Evolutionary conservation across 2,329 filamentous ascomycete species (phyloP), one percentile per base, ranked within the genome.

Genomic region (Colletotrichum sp.): DNA sequence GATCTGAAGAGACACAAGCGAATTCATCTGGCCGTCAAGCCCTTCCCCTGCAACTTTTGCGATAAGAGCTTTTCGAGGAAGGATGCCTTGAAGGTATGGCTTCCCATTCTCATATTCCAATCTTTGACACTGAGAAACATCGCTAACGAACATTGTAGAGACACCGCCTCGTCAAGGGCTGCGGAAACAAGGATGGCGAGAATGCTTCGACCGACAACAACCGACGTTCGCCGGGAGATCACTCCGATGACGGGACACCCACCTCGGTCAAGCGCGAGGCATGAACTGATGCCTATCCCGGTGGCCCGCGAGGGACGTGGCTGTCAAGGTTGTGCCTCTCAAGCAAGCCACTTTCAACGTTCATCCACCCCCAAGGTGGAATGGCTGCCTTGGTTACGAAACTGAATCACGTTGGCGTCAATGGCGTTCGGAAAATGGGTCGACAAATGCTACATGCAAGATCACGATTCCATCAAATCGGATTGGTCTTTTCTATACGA

Each of bases 31-130:
- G 95, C 96, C 0, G 95, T 99, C 55, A 99, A 99, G 88, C 97
- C 97, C 0, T 99, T 96, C 84, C 96, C 96, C 0, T 99, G 97
- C 84, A 92, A 89, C 8, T 94, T 94, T 81, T 99, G 97, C 83
- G 96, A 98, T 77, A 99, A 99, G 90, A 97, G 95, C 83, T 99
- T 99, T 82, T 98, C 96, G 5, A 91, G 97, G 76, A 99, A 99
- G 84, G 97, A 99, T 85, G 97, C 97, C 12, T 88, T 99, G 34
- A 99, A 99, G 95, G 97, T 99, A 87, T 81, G 92, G 78, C 68
- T 10, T 3, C 24, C 18, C 16, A 12, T n/a, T 71, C 59, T 10
- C 36, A 34, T 52, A 49, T 8, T 30, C 24, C 24, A 10, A 18
- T 28, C 12, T 16, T 21, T 32, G 16, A 32, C 30, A 26, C 28